A percentile compares a stretch with the other conserved stretches of the same genome.
Evolutionary conservation across 371 early-diverging fungal genomes (phyloP).

Genomic region (Mucor lusitanicus): DNA sequence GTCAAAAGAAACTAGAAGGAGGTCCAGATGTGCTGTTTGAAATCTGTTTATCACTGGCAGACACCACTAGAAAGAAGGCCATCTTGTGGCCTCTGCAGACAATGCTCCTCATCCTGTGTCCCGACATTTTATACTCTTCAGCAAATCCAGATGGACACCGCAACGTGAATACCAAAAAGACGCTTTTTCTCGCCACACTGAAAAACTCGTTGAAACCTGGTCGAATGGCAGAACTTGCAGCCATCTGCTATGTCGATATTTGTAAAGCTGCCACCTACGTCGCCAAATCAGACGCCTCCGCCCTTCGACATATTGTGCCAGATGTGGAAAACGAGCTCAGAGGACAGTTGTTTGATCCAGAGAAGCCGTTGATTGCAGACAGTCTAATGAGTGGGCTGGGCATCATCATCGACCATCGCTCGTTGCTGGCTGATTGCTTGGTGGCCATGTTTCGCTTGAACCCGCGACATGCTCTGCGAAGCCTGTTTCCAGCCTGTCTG

Average conservation of each 20-base stretch:
- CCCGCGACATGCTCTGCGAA: conserved; percentile 66
- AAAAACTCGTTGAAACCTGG: conserved; percentile 64
- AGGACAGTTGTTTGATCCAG: conserved; percentile 68
- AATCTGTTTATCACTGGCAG: conserved; percentile 69
- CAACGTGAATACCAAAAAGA: conserved; percentile 49
- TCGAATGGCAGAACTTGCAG: conserved; percentile 72
- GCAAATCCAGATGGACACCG: conserved; percentile 46
- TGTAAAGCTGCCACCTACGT: conserved; percentile 80
- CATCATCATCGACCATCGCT: conserved; percentile 55
- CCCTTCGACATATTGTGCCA: conserved; percentile 69
- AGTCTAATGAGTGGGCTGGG: conserved; percentile 60
- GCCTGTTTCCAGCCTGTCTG: conserved; percentile 70
- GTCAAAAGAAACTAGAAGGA: conserved; percentile 78
- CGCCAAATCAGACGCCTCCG: conserved; percentile 61
- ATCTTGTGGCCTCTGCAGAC: conserved; percentile 86
- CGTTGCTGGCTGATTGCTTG: conserved; percentile 74
- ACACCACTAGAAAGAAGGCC: conserved; percentile 66
- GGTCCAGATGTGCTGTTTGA: conserved; percentile 80
- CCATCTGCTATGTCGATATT: conserved; percentile 79
- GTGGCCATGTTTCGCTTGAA: conserved; percentile 78
- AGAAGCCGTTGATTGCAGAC: conserved; percentile 59
- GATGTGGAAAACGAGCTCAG: conserved; percentile 78
- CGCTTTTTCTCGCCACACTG: conserved; percentile 68
- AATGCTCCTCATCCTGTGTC: conserved; percentile 79
- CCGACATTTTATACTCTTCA: conserved; percentile 68